Evolutionary conservation across 305 asterid genomes (phyloP), one percentile per base, ranked within the genome.

Genomic region (Fraxinus sp.): DNA sequence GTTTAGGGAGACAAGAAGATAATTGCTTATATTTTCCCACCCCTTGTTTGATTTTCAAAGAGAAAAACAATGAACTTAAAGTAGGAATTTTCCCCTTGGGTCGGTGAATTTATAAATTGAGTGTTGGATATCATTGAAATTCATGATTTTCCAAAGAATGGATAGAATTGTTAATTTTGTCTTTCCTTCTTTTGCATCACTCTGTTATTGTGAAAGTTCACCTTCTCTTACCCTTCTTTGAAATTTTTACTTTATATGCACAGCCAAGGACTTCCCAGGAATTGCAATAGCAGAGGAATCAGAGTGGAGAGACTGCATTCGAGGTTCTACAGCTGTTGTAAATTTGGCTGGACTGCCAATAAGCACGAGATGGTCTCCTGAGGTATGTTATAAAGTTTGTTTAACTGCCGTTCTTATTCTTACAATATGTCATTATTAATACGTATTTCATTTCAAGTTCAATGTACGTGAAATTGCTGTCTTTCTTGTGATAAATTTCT

Each of bases 361-460:
- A 85, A 93, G 97, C 89, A 90, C 93, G 1, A 94, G 99, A 91
- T 94, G 99, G 98, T 92, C 98, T 28, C 89, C 97, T 5, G 97
- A 92, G 92, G 99, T 95, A 88, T 81, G 39, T 18, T 66, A 36
- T 49, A 78, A 82, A 77, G 46, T 49, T 66, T 62, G 14, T 78
- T 46, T 4, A 30, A 74, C 68, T 57, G 22, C 10, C 62, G 7
- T 57, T 16, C 1, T 55, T 78, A 72, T 32, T 64, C 80, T 76
- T 39, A 20, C n/a, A 35, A 2, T 14, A 22, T 43, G 26, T 2
- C 28, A n/a, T 41, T 1, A 0, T 71, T 78, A 7, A 8, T 11
- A 10, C 16, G 14, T 68, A 4, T 64, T 62, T 76, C 5, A 16
- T 66, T 80, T 68, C 43, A 46, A 59, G 55, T 75, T 41, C 37